Conservation (phyloP, 163 green algal genomes). For the Scenedesmus sp. region DNA sequence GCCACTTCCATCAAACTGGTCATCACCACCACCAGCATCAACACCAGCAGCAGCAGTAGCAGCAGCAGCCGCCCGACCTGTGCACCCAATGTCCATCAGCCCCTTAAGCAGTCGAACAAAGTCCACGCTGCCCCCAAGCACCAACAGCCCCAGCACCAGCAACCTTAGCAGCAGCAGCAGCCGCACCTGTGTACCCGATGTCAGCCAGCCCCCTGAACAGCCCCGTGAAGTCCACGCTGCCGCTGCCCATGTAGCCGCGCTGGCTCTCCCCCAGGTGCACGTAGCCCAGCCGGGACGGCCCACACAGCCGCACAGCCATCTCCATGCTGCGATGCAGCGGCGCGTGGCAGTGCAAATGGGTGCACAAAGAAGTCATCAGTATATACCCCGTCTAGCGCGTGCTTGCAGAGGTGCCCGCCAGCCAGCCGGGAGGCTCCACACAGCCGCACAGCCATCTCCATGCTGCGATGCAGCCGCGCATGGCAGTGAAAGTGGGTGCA, state of each 20-base stretch:
- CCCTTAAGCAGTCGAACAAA: too few relatives aligned
- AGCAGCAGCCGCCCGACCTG: neutral
- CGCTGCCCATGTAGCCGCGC: conserved; percentile 72
- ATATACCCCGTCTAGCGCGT: too few relatives aligned
- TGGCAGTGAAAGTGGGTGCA: neutral
- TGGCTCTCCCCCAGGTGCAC: conserved; percentile 71
- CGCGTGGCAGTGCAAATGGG: neutral
- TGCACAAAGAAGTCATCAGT: neutral
- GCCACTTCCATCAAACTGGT: too few relatives aligned
- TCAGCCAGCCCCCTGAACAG: neutral
- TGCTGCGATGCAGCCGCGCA: neutral
- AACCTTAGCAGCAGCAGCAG: neutral
- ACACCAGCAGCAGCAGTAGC: neutral
- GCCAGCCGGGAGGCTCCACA: neutral
- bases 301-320: conserved; percentile 59
- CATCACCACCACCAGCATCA: too few relatives aligned
- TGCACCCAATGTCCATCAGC: conserved; percentile 44
- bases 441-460: conserved; percentile 54
- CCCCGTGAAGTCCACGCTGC: conserved; percentile 29
- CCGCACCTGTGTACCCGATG: neutral
- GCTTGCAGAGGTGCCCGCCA: conserved; percentile 31
- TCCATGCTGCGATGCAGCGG: conserved; percentile 24
- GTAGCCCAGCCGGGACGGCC: conserved; percentile 55
- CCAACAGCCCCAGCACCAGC: too few relatives aligned
- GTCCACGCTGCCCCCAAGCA: too few relatives aligned